These are phyloP conservation scores for Populus deltoides DNA, from an alignment of 345 rosid genomes.

Conservation along the genomic window DNA sequence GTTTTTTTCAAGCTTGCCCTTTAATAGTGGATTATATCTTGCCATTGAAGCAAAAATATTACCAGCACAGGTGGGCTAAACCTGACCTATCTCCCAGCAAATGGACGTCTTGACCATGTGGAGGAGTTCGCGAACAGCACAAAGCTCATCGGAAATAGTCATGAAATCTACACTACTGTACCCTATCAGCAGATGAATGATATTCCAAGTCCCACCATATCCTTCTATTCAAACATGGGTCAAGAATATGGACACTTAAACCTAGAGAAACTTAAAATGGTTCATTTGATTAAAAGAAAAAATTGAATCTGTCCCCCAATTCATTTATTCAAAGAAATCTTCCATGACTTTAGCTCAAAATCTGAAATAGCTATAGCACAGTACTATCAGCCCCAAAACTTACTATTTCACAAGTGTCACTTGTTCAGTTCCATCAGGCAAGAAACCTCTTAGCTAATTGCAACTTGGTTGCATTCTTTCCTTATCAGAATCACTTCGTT, in stretches of 20 bases:
- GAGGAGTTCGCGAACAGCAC: background rate
- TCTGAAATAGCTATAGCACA: background rate
- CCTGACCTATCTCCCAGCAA: no score
- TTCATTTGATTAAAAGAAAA: background rate
- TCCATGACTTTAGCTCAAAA: background rate
- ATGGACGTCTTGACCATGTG: background rate
- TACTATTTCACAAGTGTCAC: background rate
- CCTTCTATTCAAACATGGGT: background rate
- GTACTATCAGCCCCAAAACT: background rate
- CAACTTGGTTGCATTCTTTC: background rate
- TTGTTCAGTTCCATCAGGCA: background rate
- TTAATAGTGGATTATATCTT: no score
- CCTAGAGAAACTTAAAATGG: background rate
- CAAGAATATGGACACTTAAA: background rate
- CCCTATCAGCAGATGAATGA: background rate
- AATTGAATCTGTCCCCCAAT: background rate
- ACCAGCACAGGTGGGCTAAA: no score
- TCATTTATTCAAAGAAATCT: background rate
- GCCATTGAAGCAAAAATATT: background rate
- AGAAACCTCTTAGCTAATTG: background rate
- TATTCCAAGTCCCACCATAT: background rate
- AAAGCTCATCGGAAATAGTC: background rate
- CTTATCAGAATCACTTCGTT: background rate
- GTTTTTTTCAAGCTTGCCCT: no score
- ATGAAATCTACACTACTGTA: background rate